Evolutionary conservation across 176 grass and related monocot genomes (phyloP).

Genomic region (Triticum urartu): DNA sequence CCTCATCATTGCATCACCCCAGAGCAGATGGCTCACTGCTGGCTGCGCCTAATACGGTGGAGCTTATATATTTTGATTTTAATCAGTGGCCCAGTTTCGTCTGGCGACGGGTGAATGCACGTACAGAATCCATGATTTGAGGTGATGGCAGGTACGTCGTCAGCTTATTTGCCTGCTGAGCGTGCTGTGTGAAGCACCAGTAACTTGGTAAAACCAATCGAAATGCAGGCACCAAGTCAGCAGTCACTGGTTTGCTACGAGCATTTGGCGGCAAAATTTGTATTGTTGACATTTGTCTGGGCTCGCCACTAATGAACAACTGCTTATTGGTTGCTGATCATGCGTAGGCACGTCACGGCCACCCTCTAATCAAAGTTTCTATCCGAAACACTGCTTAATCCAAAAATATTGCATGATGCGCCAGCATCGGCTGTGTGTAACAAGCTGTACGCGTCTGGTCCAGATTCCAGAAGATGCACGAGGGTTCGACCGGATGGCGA

Average conservation of each 20-base stretch:
- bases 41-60: constrained; percentile 32
- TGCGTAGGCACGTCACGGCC: constrained; percentile 18
- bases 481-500: neutral
- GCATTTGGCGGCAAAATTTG: neutral
- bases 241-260: neutral
- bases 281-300: neutral
- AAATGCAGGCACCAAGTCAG: no score
- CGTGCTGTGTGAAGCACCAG: neutral
- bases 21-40: constrained; percentile 25
- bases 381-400: constrained; percentile 29
- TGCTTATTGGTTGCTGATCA: constrained; percentile 21
- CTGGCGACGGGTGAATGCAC: neutral
- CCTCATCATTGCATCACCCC: constrained; percentile 44
- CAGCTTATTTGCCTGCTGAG: neutral
- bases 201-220: no score
- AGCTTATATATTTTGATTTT: constrained; percentile 5
- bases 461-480: neutral
- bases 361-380: constrained; percentile 17
- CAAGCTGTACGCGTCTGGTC: neutral
- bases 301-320: neutral
- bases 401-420: constrained; percentile 19
- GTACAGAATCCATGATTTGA: neutral
- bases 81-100: constrained; percentile 29
- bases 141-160: neutral
- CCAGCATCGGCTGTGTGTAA: no score